Conservation (phyloP, 176 grass and related monocot species). For the Pontederia paniculata region DNA sequence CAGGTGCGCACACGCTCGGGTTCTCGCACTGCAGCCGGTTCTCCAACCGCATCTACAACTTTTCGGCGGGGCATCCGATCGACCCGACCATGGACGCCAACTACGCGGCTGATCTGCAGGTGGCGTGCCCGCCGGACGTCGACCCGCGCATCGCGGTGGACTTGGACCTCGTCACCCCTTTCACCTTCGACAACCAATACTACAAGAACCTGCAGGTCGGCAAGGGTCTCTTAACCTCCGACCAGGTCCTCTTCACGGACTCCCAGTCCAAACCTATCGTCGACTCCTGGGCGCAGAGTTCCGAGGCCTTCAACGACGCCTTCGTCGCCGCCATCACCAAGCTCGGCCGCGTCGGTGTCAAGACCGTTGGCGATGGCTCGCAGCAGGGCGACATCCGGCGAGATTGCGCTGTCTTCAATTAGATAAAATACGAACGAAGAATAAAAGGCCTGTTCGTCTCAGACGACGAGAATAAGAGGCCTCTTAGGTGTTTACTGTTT, state of each 20-base stretch:
- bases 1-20: slow-evolving; percentile 72
- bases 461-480: too few relatives aligned
- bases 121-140: slow-evolving; percentile 56
- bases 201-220: slow-evolving; percentile 67
- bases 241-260: slow-evolving; percentile 81
- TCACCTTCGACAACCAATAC: slow-evolving; percentile 82
- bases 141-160: slow-evolving; percentile 63
- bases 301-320: slow-evolving; percentile 37
- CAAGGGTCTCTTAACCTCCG: slow-evolving; percentile 58
- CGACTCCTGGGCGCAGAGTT: slow-evolving; percentile 40
- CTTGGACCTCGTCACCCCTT: slow-evolving; percentile 53
- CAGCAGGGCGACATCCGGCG: slow-evolving; percentile 57
- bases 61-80: slow-evolving; percentile 9
- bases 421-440: too few relatives aligned
- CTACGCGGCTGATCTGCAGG: slow-evolving; percentile 53
- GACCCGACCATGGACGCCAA: slow-evolving; percentile 51
- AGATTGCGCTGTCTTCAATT: slow-evolving; percentile 69
- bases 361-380: slow-evolving; percentile 75
- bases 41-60: slow-evolving; percentile 36
- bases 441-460: too few relatives aligned
- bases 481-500: too few relatives aligned
- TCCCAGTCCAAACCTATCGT: slow-evolving; percentile 41
- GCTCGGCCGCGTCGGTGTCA: slow-evolving; percentile 72
- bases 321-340: slow-evolving; percentile 55
- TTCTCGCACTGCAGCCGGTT: slow-evolving; percentile 83